Base-by-base conservation (phyloP, 164 flowering plant species). In the Magnolia changhungtana region DNA sequence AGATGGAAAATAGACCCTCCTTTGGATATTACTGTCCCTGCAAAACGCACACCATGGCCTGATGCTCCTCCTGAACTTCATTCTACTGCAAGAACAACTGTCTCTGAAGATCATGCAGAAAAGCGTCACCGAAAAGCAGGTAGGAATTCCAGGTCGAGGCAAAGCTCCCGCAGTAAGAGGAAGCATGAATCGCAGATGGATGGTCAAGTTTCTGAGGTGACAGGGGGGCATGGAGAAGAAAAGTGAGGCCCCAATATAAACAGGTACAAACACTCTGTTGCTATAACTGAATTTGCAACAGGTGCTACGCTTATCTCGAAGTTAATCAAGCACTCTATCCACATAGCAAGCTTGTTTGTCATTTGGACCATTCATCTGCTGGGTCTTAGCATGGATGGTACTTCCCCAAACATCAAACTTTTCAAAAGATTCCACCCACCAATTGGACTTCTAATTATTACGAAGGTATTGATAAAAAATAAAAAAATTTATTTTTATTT, bases 11-110 rank as follows among this genome's bases (percentile, higher is more conserved):
- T 94, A 61, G 92, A 92, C 72, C 91, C 93, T 72, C 98, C 98
- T 51, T 82, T 94, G 84, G 97, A 96, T 52, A 79, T 96, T 51
- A 96, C 98, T 19, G 95, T 96, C 73, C 90, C 95, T 31, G 90
- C 99, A 4, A 96, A 90, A 79, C 92, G 86, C 71, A 96, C 98
- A n/a, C 95, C 99, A 58, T 94, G 99, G 99, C 97, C 96, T 3
- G 98, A 95, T 83, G 88, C 86, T 77, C 96, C 97, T 81, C 98
- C 96, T 50, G 98, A 95, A 79, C 91, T 95, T 74, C 94, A 89
- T 19, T 70, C 85, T 24, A 72, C 52, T 64, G 87, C 79, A 77
- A 91, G 86, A 61, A 76, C 63, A 58, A 78, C 19, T 24, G 72
- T 3, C 72, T 76, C 74, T 67, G 83, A 76, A 76, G 93, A 89